A percentile compares a stretch with the other conserved stretches of the same genome.
Conservation (phyloP, 768 basidiomycete genomes). For the Kwoniella sp. region DNA sequence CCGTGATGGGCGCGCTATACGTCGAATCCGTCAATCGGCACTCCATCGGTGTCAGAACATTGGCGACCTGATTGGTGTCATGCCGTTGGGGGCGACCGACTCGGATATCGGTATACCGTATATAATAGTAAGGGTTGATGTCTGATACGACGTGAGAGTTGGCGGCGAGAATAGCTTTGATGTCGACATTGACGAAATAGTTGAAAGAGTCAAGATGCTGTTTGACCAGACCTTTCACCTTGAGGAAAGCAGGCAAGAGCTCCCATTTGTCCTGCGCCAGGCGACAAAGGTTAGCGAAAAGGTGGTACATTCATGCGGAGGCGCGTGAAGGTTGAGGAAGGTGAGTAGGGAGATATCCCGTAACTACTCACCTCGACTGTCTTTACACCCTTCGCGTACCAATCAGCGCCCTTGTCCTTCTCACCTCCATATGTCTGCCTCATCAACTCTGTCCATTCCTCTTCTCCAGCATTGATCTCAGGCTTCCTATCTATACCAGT, state of each 20-base stretch:
- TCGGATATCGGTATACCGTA: conserved; percentile 93
- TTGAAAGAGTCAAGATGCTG: conserved; percentile 99
- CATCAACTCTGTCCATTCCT: conserved; percentile 55
- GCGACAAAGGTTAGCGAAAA: not conserved
- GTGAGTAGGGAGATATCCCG: no score
- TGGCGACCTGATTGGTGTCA: conserved; percentile 64
- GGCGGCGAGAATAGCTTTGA: conserved; percentile 75
- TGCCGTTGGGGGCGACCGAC: conserved; percentile 90
- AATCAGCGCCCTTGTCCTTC: conserved; percentile 66
- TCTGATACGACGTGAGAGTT: conserved; percentile 74
- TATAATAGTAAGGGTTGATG: conserved; percentile 89
- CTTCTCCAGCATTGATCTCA: conserved; percentile 46
- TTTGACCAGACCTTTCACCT: conserved; percentile 97
- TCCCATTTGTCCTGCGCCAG: conserved; percentile 99
- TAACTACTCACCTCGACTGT: conserved; percentile 72
- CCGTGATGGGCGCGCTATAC: conserved; percentile 88
- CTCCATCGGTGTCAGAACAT: conserved; percentile 90
- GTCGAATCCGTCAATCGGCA: conserved; percentile 94
- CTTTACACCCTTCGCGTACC: conserved; percentile 85
- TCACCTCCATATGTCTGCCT: conserved; percentile 37
- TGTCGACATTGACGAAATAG: conserved; percentile 95
- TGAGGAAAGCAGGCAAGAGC: conserved; percentile 89
- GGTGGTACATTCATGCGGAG: not conserved
- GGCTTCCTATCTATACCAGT: conserved; percentile 30
- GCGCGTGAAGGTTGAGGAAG: not conserved